A percentile compares a stretch with the other conserved stretches of the same genome.
Evolutionary conservation across 495 filamentous ascomycete species (phyloP).

Genomic region (Cladorrhinum samala): DNA sequence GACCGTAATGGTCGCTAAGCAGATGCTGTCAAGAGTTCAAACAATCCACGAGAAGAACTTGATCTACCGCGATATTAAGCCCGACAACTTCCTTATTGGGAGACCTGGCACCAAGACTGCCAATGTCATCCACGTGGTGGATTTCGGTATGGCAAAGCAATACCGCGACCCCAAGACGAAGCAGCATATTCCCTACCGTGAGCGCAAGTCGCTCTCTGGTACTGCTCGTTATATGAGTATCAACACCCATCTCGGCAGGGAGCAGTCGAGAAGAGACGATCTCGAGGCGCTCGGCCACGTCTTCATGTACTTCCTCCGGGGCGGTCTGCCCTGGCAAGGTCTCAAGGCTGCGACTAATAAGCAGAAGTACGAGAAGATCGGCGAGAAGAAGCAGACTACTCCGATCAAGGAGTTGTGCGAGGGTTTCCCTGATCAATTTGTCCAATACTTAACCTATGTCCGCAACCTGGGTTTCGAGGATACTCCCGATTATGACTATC

Average conservation of each 20-base stretch:
- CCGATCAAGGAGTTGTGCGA: constrained; percentile 95
- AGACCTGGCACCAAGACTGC: constrained; percentile 86
- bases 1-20: constrained; percentile 98
- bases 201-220: constrained; percentile 94
- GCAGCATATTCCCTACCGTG: constrained; percentile 97
- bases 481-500: constrained; percentile 96
- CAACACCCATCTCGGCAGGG: constrained; percentile 94
- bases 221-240: constrained; percentile 99
- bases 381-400: constrained; percentile 99
- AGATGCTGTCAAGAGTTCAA: constrained; percentile 97
- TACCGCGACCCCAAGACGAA: constrained; percentile 99
- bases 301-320: constrained; percentile 98
- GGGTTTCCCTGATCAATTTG: constrained; percentile 95
- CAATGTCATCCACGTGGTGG: constrained; percentile 98
- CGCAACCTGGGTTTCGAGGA: constrained; percentile 98
- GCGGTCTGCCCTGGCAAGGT: constrained; percentile 96
- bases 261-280: constrained; percentile 95
- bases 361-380: constrained; percentile 99
- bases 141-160: constrained; percentile 99
- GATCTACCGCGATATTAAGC: constrained; percentile 99
- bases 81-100: constrained; percentile 98
- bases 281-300: constrained; percentile 94
- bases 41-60: constrained; percentile 99
- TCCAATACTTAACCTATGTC: constrained; percentile 94
- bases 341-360: constrained; percentile 99